These are phyloP conservation scores for Yarrowia bubula DNA, from an alignment of 805 yeast species.

Conservation along the genomic window DNA sequence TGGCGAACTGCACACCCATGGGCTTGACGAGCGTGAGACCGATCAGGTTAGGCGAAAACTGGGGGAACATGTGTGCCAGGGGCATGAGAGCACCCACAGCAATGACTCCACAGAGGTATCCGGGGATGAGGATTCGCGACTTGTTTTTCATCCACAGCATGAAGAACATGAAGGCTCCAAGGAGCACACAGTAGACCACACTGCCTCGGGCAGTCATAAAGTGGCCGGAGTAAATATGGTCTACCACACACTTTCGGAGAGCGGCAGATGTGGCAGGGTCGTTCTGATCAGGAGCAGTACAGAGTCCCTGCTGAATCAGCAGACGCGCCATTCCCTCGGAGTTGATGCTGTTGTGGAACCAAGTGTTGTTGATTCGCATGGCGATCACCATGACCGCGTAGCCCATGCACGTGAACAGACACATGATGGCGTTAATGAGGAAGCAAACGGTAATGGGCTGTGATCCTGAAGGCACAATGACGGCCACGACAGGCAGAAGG, in stretches of 20 bases:
- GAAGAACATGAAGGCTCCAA: slow-evolving; percentile 20
- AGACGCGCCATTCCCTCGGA: neutral
- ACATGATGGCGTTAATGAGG: slow-evolving; percentile 5
- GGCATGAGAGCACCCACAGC: neutral
- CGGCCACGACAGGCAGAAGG: slow-evolving; percentile 2
- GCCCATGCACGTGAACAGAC: slow-evolving; percentile 5
- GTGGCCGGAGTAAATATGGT: neutral
- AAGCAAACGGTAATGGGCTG: neutral
- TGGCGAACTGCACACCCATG: slow-evolving; percentile 14
- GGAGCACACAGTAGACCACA: neutral
- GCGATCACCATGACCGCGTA: slow-evolving; percentile 8
- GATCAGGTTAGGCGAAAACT: neutral
- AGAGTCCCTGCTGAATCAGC: neutral
- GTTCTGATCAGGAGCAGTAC: neutral
- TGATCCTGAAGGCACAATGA: slow-evolving; percentile 1
- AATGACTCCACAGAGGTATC: slow-evolving; percentile 25
- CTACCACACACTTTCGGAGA: neutral
- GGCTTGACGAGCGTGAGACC: slow-evolving; percentile 2
- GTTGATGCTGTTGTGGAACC: slow-evolving; percentile 19
- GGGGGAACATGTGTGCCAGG: slow-evolving; percentile 7
- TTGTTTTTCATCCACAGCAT: slow-evolving; percentile 21
- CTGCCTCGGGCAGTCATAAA: slow-evolving; percentile 9
- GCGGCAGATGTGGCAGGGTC: neutral
- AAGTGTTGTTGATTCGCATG: slow-evolving; percentile 17
- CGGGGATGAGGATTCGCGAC: slow-evolving; percentile 23